A percentile compares a stretch with the other conserved stretches of the same genome.
phyloP scores from a whole-genome alignment of 257 asterid species.

The Echium plantagineum region DNA sequence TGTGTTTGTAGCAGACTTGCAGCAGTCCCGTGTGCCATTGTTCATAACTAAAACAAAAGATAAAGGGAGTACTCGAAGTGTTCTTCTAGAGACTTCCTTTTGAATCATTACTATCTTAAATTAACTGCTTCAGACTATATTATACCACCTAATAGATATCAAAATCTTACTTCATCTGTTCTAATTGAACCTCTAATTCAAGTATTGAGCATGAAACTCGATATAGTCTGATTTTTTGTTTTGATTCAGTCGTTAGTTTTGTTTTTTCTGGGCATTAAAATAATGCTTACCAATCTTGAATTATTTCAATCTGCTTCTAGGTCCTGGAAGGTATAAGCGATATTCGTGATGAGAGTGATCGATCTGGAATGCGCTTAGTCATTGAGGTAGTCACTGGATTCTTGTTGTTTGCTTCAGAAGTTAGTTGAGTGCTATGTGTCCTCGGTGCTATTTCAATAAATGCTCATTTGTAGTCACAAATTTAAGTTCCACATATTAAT shows the following conservation, averaged over 20 bases:
- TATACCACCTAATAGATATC: too few relatives aligned
- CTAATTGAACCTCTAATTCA: too few relatives aligned
- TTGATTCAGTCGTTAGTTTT: background rate
- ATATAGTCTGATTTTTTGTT: background rate
- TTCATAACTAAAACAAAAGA: too few relatives aligned
- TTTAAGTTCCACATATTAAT: conserved; percentile 10
- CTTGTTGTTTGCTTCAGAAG: background rate
- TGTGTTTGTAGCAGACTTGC: too few relatives aligned
- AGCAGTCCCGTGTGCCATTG: too few relatives aligned
- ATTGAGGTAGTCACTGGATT: conserved; percentile 52
- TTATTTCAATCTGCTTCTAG: conserved; percentile 28
- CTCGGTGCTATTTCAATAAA: background rate
- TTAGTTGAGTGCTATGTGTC: background rate
- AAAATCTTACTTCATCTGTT: too few relatives aligned
- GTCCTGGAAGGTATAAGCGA: conserved; percentile 91
- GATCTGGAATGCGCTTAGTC: conserved; percentile 93
- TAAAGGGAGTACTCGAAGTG: too few relatives aligned
- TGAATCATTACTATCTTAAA: too few relatives aligned
- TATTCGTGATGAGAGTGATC: conserved; percentile 98
- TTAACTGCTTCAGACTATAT: too few relatives aligned
- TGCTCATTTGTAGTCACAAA: background rate
- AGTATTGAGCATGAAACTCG: too few relatives aligned
- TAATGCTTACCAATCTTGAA: conserved; percentile 5
- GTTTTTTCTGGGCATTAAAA: background rate
- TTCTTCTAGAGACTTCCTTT: too few relatives aligned